Evolutionary conservation across 2,329 filamentous ascomycete species (phyloP).

Genomic region (Ascocoryne sarcoides): DNA sequence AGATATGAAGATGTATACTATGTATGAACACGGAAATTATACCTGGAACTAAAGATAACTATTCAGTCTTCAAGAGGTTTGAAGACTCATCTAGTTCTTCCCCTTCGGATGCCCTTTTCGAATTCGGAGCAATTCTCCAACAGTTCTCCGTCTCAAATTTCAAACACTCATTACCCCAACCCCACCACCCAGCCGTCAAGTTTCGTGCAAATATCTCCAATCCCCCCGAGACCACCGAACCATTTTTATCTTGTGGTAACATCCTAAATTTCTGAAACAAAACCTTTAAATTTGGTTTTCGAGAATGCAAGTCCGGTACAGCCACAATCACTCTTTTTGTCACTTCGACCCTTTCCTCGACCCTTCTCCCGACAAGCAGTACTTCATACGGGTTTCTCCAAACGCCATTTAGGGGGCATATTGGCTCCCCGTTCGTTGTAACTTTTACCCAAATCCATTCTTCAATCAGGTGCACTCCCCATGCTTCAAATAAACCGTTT

Average conservation of each 20-base stretch:
- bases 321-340: constrained; percentile 53
- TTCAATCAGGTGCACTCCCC: constrained; percentile 55
- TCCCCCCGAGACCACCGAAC: constrained; percentile 28
- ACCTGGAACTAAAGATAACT: neutral
- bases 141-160: constrained; percentile 54
- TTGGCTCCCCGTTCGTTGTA: constrained; percentile 53
- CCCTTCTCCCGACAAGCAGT: constrained; percentile 45
- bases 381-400: constrained; percentile 75
- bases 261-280: constrained; percentile 44
- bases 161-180: constrained; percentile 67
- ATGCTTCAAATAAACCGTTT: constrained; percentile 52
- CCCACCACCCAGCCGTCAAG: constrained; percentile 67
- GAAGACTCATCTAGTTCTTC: neutral
- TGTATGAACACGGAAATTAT: constrained; percentile 11
- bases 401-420: constrained; percentile 48
- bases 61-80: constrained; percentile 11
- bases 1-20: constrained; percentile 15
- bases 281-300: constrained; percentile 63
- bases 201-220: constrained; percentile 74
- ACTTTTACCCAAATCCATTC: constrained; percentile 79
- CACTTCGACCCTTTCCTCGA: constrained; percentile 14
- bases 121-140: constrained; percentile 26
- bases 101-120: too few relatives aligned
- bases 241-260: neutral
- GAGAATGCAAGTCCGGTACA: constrained; percentile 68